Evolutionary conservation across 257 asterid species (phyloP).

Genomic region (Verbena officinalis): DNA sequence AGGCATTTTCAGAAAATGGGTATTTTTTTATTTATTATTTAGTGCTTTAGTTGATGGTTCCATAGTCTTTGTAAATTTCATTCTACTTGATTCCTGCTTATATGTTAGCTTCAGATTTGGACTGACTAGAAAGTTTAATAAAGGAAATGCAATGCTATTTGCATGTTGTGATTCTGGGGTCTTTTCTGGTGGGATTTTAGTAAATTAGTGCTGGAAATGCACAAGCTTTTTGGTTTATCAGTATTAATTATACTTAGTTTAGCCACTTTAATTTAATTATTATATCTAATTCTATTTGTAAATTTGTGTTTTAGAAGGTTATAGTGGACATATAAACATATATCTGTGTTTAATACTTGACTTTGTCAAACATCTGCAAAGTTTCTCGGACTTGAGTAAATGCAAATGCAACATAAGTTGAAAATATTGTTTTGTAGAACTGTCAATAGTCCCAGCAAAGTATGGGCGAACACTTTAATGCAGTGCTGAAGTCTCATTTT

Average conservation of each 20-base stretch:
- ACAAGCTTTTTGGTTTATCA: conserved; percentile 4
- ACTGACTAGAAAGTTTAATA: conserved; percentile 1
- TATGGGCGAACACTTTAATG: not conserved
- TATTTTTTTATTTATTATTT: not conserved
- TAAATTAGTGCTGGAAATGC: no score
- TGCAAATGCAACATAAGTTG: conserved; percentile 9
- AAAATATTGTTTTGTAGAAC: not conserved
- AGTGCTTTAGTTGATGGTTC: not conserved
- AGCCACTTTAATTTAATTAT: not conserved
- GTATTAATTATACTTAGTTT: not conserved
- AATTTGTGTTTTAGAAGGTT: not conserved
- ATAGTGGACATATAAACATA: not conserved
- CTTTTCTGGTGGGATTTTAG: no score
- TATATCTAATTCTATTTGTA: not conserved
- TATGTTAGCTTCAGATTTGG: conserved; percentile 35
- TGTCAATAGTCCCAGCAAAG: no score
- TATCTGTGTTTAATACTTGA: not conserved
- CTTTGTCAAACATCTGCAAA: not conserved
- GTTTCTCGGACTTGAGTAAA: not conserved
- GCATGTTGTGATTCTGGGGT: no score
- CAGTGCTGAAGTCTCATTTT: no score
- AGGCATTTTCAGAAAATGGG: conserved; percentile 23
- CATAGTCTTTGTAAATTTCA: not conserved
- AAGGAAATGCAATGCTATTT: conserved; percentile 5
- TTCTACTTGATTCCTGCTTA: conserved; percentile 14